Evolutionary conservation across 805 yeast genomes (phyloP).

Genomic region (Kodamaea sagamina): DNA sequence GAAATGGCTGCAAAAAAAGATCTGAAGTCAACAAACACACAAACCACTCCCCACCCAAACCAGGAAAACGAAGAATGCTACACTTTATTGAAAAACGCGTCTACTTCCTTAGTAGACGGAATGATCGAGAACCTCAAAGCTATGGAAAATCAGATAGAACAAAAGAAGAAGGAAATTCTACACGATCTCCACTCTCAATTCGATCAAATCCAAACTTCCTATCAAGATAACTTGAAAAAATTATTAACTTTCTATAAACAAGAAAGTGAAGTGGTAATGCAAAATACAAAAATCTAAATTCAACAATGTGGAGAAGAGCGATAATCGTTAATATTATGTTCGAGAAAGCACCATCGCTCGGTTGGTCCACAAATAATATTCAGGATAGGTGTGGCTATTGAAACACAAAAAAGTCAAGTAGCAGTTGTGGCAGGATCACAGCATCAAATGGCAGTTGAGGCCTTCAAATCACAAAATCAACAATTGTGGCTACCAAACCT

Average conservation of each 20-base stretch:
- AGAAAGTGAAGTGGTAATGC: background rate
- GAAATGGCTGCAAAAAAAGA: slow-evolving; percentile 1
- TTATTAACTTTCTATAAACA: slow-evolving; percentile 5
- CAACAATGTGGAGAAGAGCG: too few species aligned
- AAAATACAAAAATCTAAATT: background rate
- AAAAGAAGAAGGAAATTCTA: slow-evolving; percentile 15
- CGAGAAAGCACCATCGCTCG: too few species aligned
- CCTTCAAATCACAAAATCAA: too few species aligned
- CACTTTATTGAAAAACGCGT: slow-evolving; percentile 14
- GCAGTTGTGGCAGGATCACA: too few species aligned
- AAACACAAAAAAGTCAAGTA: too few species aligned
- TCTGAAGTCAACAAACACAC: background rate
- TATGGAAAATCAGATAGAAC: slow-evolving; percentile 16
- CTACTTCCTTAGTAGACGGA: slow-evolving; percentile 13
- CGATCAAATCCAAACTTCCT: slow-evolving; percentile 12
- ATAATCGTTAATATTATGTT: too few species aligned
- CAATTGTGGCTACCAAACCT: too few species aligned
- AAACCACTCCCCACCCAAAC: too few species aligned
- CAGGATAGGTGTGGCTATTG: too few species aligned
- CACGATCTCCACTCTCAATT: slow-evolving; percentile 17
- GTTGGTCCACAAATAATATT: too few species aligned
- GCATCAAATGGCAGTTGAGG: too few species aligned
- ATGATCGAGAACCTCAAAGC: slow-evolving; percentile 16
- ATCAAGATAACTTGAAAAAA: slow-evolving; percentile 10
- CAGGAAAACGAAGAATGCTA: background rate